Evolutionary conservation across 116 monocot species (phyloP).

Genomic region (Zostera marina): DNA sequence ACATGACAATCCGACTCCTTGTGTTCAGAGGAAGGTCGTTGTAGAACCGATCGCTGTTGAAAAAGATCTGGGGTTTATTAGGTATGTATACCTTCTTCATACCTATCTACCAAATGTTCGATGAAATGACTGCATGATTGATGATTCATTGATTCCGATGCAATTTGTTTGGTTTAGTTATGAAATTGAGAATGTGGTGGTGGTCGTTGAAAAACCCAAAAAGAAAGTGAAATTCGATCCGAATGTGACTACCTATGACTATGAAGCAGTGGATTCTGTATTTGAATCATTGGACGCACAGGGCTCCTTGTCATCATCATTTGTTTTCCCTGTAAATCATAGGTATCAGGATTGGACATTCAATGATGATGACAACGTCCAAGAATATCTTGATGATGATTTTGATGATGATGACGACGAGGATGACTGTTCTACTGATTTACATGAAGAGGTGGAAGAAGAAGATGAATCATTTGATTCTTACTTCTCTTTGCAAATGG

Average conservation of each 20-base stretch:
- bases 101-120: background rate
- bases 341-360: constrained; percentile 55
- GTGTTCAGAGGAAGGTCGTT: background rate
- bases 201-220: constrained; percentile 7
- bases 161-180: background rate
- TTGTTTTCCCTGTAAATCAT: constrained; percentile 29
- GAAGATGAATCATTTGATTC: constrained; percentile 88
- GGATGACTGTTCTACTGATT: no score
- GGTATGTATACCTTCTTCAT: no score
- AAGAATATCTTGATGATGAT: constrained; percentile 19
- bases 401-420: background rate
- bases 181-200: background rate
- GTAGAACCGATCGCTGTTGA: background rate
- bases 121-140: background rate
- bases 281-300: constrained; percentile 8
- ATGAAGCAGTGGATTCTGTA: constrained; percentile 10
- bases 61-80: background rate
- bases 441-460: constrained; percentile 1
- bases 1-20: background rate
- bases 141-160: background rate
- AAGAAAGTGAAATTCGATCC: constrained; percentile 92
- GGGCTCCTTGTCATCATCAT: constrained; percentile 1
- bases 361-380: constrained; percentile 5
- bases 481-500: constrained; percentile 53
- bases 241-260: constrained; percentile 58